Conservation (phyloP, 352 stramenopile genomes). For the Phytophthora chlamydospora region DNA sequence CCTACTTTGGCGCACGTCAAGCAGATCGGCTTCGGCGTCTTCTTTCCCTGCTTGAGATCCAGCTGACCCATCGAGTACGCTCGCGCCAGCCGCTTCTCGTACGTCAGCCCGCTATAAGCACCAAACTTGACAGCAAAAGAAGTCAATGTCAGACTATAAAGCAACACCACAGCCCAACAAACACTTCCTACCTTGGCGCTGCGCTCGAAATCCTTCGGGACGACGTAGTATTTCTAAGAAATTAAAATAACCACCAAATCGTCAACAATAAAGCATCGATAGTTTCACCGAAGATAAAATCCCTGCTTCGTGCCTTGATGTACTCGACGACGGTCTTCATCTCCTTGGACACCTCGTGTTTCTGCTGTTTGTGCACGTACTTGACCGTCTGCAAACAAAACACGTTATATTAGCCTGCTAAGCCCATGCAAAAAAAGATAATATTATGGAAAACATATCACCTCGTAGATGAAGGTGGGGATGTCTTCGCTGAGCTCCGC, state of each 20-base stretch:
- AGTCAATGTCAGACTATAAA: not conserved
- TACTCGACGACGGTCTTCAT: slow-evolving; percentile 51
- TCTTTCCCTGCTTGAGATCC: slow-evolving; percentile 31
- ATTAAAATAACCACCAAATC: not conserved
- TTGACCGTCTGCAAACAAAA: slow-evolving; percentile 45
- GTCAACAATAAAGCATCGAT: not conserved
- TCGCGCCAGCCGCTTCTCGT: slow-evolving; percentile 55
- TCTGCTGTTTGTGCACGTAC: slow-evolving; percentile 51
- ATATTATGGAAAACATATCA: slow-evolving; percentile 6
- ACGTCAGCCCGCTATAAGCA: slow-evolving; percentile 65
- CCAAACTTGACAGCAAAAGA: slow-evolving; percentile 45
- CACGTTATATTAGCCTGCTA: slow-evolving; percentile 1
- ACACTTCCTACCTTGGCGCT: slow-evolving; percentile 40
- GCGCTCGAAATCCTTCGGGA: slow-evolving; percentile 58
- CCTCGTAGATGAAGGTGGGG: slow-evolving; percentile 65
- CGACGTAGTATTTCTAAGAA: slow-evolving; percentile 48
- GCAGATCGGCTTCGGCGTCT: slow-evolving; percentile 49
- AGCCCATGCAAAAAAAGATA: not conserved
- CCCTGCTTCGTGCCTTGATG: slow-evolving; percentile 41
- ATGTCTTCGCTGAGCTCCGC: slow-evolving; percentile 34
- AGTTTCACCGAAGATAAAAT: not conserved
- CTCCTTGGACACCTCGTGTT: slow-evolving; percentile 38
- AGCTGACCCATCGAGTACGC: slow-evolving; percentile 67
- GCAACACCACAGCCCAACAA: not conserved
- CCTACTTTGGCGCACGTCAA: slow-evolving; percentile 55